A percentile compares a stretch with the other conserved stretches of the same genome.
These are phyloP conservation scores for Thuja plicata DNA, from an alignment of 83 land plant genomes.

Conservation along the genomic window DNA sequence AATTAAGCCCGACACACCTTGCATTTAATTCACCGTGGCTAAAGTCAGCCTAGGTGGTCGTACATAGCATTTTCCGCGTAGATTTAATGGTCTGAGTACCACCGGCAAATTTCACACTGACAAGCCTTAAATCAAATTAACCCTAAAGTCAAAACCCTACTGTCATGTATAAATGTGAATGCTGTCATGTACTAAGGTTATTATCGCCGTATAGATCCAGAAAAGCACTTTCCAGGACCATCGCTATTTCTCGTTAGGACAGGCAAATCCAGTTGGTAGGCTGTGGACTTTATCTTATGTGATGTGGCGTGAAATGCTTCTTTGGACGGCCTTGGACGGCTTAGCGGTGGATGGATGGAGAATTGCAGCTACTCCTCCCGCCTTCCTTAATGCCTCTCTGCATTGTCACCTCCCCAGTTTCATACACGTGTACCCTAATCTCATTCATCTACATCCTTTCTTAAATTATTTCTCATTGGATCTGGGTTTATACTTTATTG, in stretches of 20 bases:
- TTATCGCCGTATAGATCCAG: slow-evolving; percentile 8
- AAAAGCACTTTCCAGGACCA: not conserved
- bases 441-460: not conserved
- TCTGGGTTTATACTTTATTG: not conserved
- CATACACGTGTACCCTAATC: not conserved
- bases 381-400: not conserved
- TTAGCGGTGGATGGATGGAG: not conserved
- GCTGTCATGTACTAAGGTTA: not conserved
- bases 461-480: not conserved
- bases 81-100: not conserved
- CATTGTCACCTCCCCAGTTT: not conserved
- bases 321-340: slow-evolving; percentile 13
- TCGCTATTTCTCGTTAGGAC: not conserved
- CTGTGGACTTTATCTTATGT: not conserved
- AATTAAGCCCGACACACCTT: not conserved
- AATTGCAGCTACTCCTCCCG: not conserved
- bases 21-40: not conserved
- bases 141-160: not conserved
- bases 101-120: not conserved
- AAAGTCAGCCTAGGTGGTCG: slow-evolving; percentile 2
- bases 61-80: slow-evolving; percentile 10
- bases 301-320: slow-evolving; percentile 7
- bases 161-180: not conserved
- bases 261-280: not conserved
- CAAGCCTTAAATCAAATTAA: not conserved